phyloP scores from a whole-genome alignment of 1,284 basidiomycete species.

The Melampsora americana region DNA sequence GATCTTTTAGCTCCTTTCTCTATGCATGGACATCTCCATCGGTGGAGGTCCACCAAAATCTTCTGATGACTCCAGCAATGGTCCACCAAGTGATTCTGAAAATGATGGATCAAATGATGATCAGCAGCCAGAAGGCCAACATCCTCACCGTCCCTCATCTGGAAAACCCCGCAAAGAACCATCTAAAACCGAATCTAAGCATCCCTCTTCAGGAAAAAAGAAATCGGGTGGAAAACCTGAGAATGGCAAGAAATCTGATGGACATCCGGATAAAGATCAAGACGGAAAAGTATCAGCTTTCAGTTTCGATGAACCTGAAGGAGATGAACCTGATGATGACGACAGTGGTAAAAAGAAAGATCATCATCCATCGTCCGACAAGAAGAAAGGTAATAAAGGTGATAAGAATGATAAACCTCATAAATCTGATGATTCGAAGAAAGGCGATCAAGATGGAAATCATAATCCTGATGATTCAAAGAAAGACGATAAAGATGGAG shows the following conservation, averaged over 20 bases:
- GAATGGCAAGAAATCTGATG: not conserved
- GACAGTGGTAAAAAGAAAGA: not conserved
- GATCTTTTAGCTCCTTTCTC: not conserved
- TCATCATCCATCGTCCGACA: not conserved
- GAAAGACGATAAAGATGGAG: not conserved
- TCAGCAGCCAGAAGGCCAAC: not conserved
- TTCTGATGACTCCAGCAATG: not conserved
- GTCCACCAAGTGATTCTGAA: not conserved
- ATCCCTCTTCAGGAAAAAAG: not conserved
- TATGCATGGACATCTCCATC: not conserved
- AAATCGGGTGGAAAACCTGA: not conserved
- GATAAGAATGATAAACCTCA: not conserved
- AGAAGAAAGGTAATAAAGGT: not conserved
- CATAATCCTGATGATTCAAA: not conserved
- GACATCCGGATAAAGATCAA: not conserved
- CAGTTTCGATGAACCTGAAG: not conserved
- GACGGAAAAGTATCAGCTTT: not conserved
- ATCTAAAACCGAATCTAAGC: not conserved
- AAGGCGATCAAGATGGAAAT: not conserved
- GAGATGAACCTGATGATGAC: not conserved
- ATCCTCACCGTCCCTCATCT: not conserved
- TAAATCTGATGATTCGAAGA: not conserved
- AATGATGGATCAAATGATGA: not conserved
- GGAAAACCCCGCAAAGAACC: not conserved
- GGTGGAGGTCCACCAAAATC: not conserved